A percentile compares a stretch with the other conserved stretches of the same genome.
Conservation (phyloP, 768 basidiomycete species). For the Collybia sordida region DNA sequence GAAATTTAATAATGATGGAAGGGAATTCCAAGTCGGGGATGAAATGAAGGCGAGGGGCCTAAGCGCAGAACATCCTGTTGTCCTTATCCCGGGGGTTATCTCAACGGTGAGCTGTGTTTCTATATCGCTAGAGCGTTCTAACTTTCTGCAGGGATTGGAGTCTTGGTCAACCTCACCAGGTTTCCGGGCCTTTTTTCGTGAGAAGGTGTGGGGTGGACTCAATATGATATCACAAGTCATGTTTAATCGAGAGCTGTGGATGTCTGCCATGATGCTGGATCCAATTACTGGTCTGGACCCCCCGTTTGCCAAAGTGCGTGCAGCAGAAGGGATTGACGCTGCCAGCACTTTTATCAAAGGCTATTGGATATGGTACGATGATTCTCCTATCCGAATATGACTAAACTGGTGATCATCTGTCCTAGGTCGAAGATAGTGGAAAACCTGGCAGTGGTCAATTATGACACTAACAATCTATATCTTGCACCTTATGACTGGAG, state of each 20-base stretch:
- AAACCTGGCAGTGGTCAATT: slow-evolving; percentile 90
- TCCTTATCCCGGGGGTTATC: slow-evolving; percentile 88
- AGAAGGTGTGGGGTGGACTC: slow-evolving; percentile 79
- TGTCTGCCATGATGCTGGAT: slow-evolving; percentile 87
- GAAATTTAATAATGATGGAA: slow-evolving; percentile 78
- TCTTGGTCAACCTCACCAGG: slow-evolving; percentile 91
- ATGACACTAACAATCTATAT: slow-evolving; percentile 87
- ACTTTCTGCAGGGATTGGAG: slow-evolving; percentile 63
- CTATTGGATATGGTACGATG: slow-evolving; percentile 86
- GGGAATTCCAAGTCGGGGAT: slow-evolving; percentile 80
- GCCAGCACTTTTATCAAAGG: slow-evolving; percentile 86
- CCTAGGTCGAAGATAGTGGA: slow-evolving; percentile 88
- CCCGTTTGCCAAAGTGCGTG: slow-evolving; percentile 79
- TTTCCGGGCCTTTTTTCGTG: slow-evolving; percentile 88
- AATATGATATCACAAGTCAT: slow-evolving; percentile 82
- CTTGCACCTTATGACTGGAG: slow-evolving; percentile 93
- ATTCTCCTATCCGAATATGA: neutral
- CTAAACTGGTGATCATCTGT: neutral
- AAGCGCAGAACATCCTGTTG: slow-evolving; percentile 71
- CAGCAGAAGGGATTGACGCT: slow-evolving; percentile 90
- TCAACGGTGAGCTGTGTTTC: slow-evolving; percentile 60
- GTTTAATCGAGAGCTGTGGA: slow-evolving; percentile 88
- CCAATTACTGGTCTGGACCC: slow-evolving; percentile 91
- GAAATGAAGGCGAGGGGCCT: slow-evolving; percentile 62
- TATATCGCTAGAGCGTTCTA: no score